Conservation (phyloP, 2,329 filamentous ascomycete species). For the Chaetomiaceae sp. region DNA sequence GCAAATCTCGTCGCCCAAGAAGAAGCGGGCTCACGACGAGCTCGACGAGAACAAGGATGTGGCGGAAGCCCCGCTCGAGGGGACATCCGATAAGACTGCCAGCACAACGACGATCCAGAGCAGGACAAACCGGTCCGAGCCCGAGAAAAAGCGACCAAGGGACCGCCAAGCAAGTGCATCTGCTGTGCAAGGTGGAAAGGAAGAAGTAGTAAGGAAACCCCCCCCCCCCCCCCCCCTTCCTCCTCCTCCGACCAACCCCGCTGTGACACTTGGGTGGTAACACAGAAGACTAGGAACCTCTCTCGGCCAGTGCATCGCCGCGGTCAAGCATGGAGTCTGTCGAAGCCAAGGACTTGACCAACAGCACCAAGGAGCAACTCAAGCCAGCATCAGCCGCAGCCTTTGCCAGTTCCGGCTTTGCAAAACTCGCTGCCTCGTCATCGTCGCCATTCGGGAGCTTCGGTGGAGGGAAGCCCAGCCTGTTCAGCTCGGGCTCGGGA, state of each 20-base stretch:
- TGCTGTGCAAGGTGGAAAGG: slow-evolving; percentile 18
- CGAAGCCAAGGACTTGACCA: slow-evolving; percentile 20
- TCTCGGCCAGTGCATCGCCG: slow-evolving; percentile 21
- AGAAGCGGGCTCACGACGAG: slow-evolving; percentile 60
- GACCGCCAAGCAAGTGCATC: slow-evolving; percentile 40
- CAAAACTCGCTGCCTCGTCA: slow-evolving; percentile 57
- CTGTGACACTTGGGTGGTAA: slow-evolving; percentile 9
- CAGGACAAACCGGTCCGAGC: slow-evolving; percentile 53
- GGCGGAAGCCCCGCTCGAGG: slow-evolving; percentile 35
- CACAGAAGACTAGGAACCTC: slow-evolving; percentile 18
- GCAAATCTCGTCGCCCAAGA: slow-evolving; percentile 57
- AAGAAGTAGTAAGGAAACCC: slow-evolving; percentile 20
- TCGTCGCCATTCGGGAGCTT: slow-evolving; percentile 62
- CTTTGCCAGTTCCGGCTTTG: slow-evolving; percentile 66
- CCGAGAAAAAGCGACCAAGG: slow-evolving; percentile 61
- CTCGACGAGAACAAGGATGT: slow-evolving; percentile 46
- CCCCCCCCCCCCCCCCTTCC: too few species aligned
- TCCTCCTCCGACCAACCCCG: too few species aligned
- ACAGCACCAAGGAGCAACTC: slow-evolving; percentile 30
- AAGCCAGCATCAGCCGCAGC: slow-evolving; percentile 51
- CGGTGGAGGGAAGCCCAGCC: slow-evolving; percentile 43
- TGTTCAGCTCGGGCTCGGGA: slow-evolving; percentile 48
- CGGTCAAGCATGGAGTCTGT: slow-evolving; percentile 23
- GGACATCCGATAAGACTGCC: slow-evolving; percentile 34
- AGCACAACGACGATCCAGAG: slow-evolving; percentile 32